Evolutionary conservation across 805 yeast species (phyloP), one percentile per base, ranked within the genome.

Genomic region (Starmerella powellii): DNA sequence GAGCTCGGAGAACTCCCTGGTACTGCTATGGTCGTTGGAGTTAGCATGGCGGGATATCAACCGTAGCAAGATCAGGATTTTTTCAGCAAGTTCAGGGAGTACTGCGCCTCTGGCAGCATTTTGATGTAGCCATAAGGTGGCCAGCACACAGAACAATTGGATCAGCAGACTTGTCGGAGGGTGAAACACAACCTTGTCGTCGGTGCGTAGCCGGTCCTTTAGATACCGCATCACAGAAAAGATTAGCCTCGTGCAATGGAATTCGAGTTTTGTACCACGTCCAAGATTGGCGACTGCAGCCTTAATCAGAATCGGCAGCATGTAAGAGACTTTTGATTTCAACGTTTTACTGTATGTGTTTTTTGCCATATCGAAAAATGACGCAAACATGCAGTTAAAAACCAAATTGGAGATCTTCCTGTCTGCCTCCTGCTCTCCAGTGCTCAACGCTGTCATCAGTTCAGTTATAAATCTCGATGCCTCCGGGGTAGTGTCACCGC

Each of bases 261-360:
- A 33, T n/a, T 33, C 17, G 11, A 33, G 28, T 21, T 33, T 33
- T n/a, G 26, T 10, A 6, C 27, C 37, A 20, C 37, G 26, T 4
- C 37, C 37, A 5, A 33, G 19, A 27, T 20, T 33, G 4, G 37
- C 37, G 20, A 33, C 5, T 4, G 46, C 44, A 2, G 33, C 19
- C 8, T 31, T 33, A 19, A 39, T 37, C 21, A 46, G 18, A 3
- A 37, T 37, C 1, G 44, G 41, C 19, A 46, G 17, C 8, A 26
- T 39, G 23, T 38, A 27, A 8, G 33, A 30, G 37, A 33, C 37
- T 21, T 20, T 18, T 4, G 26, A 20, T n/a, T 33, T 33, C 27
- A 21, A 11, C 6, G 37, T 33, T 8, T 10, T 4, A 4, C 27
- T n/a, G 13, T 33, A 33, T 8, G 16, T 20, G 19, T 8, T 12